These are phyloP conservation scores for Telopea speciosissima DNA, from an alignment of 177 flowering plant species.

Conservation along the genomic window DNA sequence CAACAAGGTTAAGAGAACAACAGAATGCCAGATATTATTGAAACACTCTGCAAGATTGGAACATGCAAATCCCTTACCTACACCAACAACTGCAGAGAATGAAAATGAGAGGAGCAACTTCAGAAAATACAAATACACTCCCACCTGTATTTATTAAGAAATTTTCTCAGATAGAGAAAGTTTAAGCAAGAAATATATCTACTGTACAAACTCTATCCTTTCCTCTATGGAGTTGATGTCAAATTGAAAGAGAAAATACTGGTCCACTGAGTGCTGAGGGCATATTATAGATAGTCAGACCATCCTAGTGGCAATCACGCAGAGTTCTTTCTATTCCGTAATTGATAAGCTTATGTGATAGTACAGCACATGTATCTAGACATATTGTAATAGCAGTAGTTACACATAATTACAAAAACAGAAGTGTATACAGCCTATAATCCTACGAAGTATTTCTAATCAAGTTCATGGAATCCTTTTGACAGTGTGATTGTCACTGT, in stretches of 20 bases:
- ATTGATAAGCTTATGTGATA: no score
- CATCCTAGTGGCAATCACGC: not conserved
- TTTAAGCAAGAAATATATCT: not conserved
- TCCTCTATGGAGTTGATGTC: not conserved
- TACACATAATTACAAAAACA: no score
- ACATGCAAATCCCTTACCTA: slow-evolving; percentile 37
- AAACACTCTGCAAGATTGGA: not conserved
- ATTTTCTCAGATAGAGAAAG: not conserved
- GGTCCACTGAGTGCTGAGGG: not conserved
- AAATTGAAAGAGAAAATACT: not conserved
- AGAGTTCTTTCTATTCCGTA: not conserved
- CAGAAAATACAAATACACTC: slow-evolving; percentile 33
- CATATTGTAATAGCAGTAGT: no score
- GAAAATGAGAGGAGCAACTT: slow-evolving; percentile 38
- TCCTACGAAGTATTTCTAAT: no score
- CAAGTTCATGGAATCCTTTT: no score
- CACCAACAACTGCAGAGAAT: slow-evolving; percentile 29
- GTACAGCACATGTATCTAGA: no score
- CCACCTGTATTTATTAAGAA: slow-evolving; percentile 37
- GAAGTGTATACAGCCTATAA: no score
- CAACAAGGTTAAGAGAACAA: slow-evolving; percentile 1
- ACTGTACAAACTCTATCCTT: not conserved
- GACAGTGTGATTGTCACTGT: no score
- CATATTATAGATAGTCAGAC: not conserved
- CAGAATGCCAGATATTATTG: not conserved